These are phyloP conservation scores for Xylaria digitata DNA, from an alignment of 2,329 filamentous ascomycete genomes.

Conservation along the genomic window DNA sequence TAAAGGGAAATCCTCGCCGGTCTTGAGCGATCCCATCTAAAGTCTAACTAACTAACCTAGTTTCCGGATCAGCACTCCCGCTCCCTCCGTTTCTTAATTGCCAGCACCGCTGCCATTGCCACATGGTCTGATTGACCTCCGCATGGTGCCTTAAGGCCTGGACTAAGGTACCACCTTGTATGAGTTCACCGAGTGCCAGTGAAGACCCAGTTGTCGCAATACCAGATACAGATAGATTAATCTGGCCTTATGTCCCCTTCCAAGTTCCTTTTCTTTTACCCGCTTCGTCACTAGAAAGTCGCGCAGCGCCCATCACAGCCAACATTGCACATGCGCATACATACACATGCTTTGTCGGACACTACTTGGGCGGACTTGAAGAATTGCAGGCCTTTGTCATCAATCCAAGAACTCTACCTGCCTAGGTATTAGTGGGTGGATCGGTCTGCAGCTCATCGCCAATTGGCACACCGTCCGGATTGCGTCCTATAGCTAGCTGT, in stretches of 20 bases:
- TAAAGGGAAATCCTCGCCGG: conserved; percentile 3
- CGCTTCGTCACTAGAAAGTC: conserved; percentile 16
- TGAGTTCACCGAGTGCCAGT: conserved; percentile 4
- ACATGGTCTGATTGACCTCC: not conserved
- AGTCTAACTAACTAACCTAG: not conserved
- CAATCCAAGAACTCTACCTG: not conserved
- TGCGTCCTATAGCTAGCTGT: conserved; percentile 40
- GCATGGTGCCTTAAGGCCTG: too few species aligned
- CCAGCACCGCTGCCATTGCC: not conserved
- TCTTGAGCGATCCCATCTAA: not conserved
- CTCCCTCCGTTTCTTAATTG: conserved; percentile 1
- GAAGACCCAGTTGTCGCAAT: conserved; percentile 25
- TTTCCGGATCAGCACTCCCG: conserved; percentile 5
- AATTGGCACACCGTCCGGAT: conserved; percentile 22
- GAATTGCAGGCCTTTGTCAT: not conserved
- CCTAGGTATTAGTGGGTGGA: conserved; percentile 9
- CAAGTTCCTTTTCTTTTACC: conserved; percentile 14
- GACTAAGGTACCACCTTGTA: conserved; percentile 1
- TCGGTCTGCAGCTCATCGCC: conserved; percentile 15
- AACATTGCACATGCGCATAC: conserved; percentile 1
- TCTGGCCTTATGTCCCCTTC: conserved; percentile 27
- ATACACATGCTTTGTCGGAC: conserved; percentile 1
- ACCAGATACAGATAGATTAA: conserved; percentile 22
- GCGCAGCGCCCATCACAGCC: not conserved
- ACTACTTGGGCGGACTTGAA: conserved; percentile 3